phyloP scores from a whole-genome alignment of 352 stramenopile species.

The Phytophthora europaea region DNA sequence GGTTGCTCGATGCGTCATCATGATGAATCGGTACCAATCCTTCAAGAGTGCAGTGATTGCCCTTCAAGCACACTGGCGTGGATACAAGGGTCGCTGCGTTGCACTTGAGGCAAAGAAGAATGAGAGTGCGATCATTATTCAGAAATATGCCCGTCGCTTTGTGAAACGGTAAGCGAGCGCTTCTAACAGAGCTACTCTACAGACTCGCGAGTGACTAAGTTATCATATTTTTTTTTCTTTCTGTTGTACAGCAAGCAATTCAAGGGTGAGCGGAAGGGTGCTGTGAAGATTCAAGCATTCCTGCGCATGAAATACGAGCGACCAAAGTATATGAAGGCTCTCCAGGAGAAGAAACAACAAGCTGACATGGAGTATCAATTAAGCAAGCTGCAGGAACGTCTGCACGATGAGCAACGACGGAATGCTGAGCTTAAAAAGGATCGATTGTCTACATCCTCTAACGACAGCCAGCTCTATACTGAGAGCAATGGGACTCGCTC shows the following conservation, averaged over 20 bases:
- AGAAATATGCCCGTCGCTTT: constrained; percentile 73
- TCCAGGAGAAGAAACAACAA: constrained; percentile 68
- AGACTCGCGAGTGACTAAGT: constrained; percentile 4
- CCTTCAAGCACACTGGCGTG: constrained; percentile 86
- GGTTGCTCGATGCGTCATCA: constrained; percentile 81
- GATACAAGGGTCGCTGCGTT: constrained; percentile 68
- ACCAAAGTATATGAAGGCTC: constrained; percentile 61
- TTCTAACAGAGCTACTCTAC: background rate
- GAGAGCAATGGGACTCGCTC: constrained; percentile 54
- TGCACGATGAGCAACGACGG: constrained; percentile 70
- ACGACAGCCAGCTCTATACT: constrained; percentile 52
- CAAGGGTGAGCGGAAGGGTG: constrained; percentile 56
- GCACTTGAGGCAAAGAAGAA: constrained; percentile 59
- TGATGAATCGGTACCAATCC: constrained; percentile 78
- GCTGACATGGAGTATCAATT: constrained; percentile 70
- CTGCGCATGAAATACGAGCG: constrained; percentile 71
- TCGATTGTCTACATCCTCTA: constrained; percentile 47
- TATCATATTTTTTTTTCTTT: constrained; percentile 1
- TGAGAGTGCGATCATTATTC: constrained; percentile 74
- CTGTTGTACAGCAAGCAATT: constrained; percentile 58
- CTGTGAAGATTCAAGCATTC: constrained; percentile 70
- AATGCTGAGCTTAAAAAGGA: constrained; percentile 70
- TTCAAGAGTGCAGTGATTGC: constrained; percentile 63
- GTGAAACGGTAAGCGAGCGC: constrained; percentile 52
- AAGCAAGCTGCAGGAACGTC: constrained; percentile 63